Conservation (phyloP, 345 rosid species). For the Gossypium turneri region DNA sequence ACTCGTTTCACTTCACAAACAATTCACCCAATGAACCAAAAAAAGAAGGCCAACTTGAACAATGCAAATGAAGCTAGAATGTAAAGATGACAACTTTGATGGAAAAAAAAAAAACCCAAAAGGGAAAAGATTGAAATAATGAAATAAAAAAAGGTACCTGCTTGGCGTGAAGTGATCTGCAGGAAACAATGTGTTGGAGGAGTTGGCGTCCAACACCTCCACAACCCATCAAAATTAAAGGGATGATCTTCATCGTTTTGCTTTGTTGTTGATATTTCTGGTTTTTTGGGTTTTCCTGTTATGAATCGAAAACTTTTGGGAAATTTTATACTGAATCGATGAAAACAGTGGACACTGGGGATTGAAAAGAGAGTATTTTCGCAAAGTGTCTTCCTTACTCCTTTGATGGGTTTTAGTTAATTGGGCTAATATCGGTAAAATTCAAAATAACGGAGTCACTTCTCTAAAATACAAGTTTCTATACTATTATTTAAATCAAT, state of each 20-base stretch:
- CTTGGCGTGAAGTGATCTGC: slow-evolving; percentile 72
- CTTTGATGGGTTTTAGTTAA: background rate
- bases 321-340: background rate
- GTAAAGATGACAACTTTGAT: background rate
- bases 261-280: background rate
- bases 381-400: background rate
- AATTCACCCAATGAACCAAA: background rate
- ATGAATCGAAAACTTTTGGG: background rate
- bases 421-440: background rate
- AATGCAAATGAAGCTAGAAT: background rate
- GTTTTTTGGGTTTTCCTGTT: background rate
- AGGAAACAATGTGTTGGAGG: slow-evolving; percentile 75
- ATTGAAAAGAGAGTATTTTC: background rate
- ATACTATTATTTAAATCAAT: too few species aligned
- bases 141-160: slow-evolving; percentile 33
- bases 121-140: background rate
- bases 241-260: slow-evolving; percentile 52
- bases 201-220: slow-evolving; percentile 94
- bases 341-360: background rate
- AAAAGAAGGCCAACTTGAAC: background rate
- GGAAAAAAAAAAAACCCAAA: background rate
- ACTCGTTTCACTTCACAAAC: background rate
- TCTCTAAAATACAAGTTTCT: too few species aligned
- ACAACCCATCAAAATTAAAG: slow-evolving; percentile 70
- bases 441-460: too few species aligned